phyloP scores from a whole-genome alignment of 2,329 filamentous ascomycete genomes.

The Elsinoe fawcettii region DNA sequence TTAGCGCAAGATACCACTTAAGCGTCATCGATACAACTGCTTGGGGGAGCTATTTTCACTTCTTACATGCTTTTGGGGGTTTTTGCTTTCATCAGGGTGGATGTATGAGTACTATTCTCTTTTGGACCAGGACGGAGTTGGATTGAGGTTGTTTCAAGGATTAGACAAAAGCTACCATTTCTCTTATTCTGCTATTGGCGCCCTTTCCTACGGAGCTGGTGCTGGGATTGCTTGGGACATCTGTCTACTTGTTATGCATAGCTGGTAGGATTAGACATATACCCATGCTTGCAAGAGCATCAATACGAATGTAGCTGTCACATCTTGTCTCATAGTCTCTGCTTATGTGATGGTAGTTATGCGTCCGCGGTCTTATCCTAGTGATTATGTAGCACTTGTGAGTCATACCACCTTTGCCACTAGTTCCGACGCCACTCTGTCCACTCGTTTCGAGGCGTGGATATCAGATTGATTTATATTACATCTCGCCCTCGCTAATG shows the following conservation, averaged over 20 bases:
- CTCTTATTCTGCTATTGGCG: neutral
- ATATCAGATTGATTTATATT: neutral
- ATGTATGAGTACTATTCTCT: neutral
- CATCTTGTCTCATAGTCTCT: neutral
- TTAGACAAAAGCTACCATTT: neutral
- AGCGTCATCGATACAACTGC: constrained; percentile 7
- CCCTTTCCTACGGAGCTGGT: neutral
- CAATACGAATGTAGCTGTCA: neutral
- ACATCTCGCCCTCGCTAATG: neutral
- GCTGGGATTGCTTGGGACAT: neutral
- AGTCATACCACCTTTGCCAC: neutral
- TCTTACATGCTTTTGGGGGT: neutral
- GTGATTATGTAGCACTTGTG: neutral
- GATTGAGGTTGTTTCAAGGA: neutral
- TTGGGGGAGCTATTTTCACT: neutral
- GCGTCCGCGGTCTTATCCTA: no score
- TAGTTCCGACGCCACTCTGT: neutral
- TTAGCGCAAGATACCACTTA: constrained; percentile 15
- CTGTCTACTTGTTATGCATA: neutral
- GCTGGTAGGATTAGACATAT: constrained; percentile 5
- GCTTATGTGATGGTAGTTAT: no score
- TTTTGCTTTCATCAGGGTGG: neutral
- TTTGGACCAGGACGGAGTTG: neutral
- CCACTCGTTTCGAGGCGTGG: neutral
- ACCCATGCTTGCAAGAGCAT: neutral